These are phyloP conservation scores for Taiozyma sp. DNA, from an alignment of 1,139 yeast genomes.

Conservation along the genomic window DNA sequence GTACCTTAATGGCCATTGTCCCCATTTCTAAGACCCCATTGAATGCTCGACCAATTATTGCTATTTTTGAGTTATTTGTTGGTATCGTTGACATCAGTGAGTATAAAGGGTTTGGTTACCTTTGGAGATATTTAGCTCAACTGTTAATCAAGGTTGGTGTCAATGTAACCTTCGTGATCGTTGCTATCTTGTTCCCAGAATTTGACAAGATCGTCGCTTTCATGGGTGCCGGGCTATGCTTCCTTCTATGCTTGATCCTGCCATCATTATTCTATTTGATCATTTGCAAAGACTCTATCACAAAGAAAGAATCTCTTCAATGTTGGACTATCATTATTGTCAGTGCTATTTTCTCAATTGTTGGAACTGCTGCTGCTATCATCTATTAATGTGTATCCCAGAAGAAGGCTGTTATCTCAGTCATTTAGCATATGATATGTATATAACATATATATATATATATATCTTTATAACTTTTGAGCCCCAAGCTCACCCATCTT, in stretches of 20 bases:
- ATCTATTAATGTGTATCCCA: slow-evolving; percentile 9
- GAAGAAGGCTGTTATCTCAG: background rate
- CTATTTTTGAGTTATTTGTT: slow-evolving; percentile 52
- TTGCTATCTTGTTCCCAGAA: slow-evolving; percentile 62
- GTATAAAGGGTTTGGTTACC: slow-evolving; percentile 19
- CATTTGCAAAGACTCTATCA: slow-evolving; percentile 46
- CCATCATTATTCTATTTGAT: slow-evolving; percentile 70
- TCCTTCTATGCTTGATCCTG: slow-evolving; percentile 71
- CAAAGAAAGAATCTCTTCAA: slow-evolving; percentile 31
- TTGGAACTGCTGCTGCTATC: slow-evolving; percentile 45
- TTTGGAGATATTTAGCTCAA: slow-evolving; percentile 11
- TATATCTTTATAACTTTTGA: no score
- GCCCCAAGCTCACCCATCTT: no score
- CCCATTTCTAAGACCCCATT: slow-evolving; percentile 89
- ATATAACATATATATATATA: no score
- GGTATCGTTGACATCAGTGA: slow-evolving; percentile 30
- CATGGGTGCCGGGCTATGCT: slow-evolving; percentile 78
- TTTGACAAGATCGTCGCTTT: slow-evolving; percentile 84
- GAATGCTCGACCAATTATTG: slow-evolving; percentile 80
- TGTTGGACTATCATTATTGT: slow-evolving; percentile 43
- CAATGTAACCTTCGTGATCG: slow-evolving; percentile 37
- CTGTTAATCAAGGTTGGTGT: slow-evolving; percentile 32
- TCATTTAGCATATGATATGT: background rate
- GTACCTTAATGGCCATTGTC: slow-evolving; percentile 70
- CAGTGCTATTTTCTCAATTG: slow-evolving; percentile 42